Conservation (phyloP, 495 filamentous ascomycete genomes). For the Articulospora tetracladia region DNA sequence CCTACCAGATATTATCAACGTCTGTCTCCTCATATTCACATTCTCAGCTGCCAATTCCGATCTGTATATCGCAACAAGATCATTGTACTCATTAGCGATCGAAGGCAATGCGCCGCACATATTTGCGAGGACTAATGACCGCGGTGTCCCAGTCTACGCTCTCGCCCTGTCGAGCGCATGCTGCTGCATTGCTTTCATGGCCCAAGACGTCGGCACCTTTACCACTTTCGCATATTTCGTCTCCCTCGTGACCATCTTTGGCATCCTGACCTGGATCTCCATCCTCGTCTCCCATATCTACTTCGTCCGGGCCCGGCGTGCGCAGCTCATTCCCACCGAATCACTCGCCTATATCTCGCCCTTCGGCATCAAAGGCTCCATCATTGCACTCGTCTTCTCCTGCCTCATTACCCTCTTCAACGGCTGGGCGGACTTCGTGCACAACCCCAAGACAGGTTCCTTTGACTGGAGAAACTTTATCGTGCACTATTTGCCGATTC, state of each 20-base stretch:
- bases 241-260: constrained; percentile 52
- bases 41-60: constrained; percentile 73
- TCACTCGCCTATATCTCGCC: constrained; percentile 55
- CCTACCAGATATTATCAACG: constrained; percentile 72
- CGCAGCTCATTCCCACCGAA: constrained; percentile 50
- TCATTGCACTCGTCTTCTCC: constrained; percentile 53
- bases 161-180: constrained; percentile 49
- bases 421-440: constrained; percentile 44
- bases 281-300: constrained; percentile 52
- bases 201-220: constrained; percentile 54
- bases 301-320: constrained; percentile 53
- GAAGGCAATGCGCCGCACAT: constrained; percentile 61
- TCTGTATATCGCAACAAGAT: constrained; percentile 73
- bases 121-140: constrained; percentile 49
- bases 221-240: constrained; percentile 63
- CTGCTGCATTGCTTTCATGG: constrained; percentile 62
- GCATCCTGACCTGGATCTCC: constrained; percentile 58
- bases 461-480: constrained; percentile 46
- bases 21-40: constrained; percentile 61
- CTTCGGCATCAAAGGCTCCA: constrained; percentile 57
- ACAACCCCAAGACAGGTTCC: constrained; percentile 34
- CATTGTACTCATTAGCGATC: constrained; percentile 63
- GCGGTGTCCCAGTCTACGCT: constrained; percentile 62
- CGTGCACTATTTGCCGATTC: constrained; percentile 56
- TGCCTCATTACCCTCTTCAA: constrained; percentile 50